A percentile compares a stretch with the other conserved stretches of the same genome.
Evolutionary conservation across 768 basidiomycete species (phyloP).

Genomic region (Pilatotrama ljubarskyi): DNA sequence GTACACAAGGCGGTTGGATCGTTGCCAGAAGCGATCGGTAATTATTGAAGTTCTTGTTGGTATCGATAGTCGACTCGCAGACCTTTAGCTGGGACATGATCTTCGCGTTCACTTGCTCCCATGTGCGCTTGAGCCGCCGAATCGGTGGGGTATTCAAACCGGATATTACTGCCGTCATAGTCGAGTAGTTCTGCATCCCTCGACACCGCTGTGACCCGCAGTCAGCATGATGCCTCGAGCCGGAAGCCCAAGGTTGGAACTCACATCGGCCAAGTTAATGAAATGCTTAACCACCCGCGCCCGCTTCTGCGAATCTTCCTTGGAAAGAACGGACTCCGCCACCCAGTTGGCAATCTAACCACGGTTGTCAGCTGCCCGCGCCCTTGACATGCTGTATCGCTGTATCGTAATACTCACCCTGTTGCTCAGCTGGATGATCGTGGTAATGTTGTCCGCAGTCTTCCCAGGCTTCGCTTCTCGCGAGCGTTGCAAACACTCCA

Average conservation of each 20-base stretch:
- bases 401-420: slow-evolving; percentile 63
- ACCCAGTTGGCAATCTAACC: slow-evolving; percentile 91
- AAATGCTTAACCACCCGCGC: slow-evolving; percentile 85
- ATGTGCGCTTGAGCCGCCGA: slow-evolving; percentile 88
- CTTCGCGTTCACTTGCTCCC: slow-evolving; percentile 83
- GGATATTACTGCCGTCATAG: slow-evolving; percentile 95
- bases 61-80: slow-evolving; percentile 89
- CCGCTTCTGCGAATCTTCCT: slow-evolving; percentile 82
- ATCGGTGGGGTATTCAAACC: slow-evolving; percentile 94
- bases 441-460: slow-evolving; percentile 79
- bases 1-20: slow-evolving; percentile 91
- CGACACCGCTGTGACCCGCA: slow-evolving; percentile 73
- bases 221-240: neutral
- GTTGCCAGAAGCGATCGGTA: slow-evolving; percentile 83
- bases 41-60: slow-evolving; percentile 91
- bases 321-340: slow-evolving; percentile 74
- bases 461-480: slow-evolving; percentile 70
- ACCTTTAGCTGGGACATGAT: slow-evolving; percentile 70
- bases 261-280: slow-evolving; percentile 87
- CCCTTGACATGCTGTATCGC: slow-evolving; percentile 31
- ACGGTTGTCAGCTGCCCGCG: neutral
- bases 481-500: slow-evolving; percentile 86
- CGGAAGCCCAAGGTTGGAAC: slow-evolving; percentile 31
- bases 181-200: slow-evolving; percentile 88
- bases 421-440: slow-evolving; percentile 87